phyloP scores from a whole-genome alignment of 2,329 filamentous ascomycete genomes.

The Aspergillus pseudoviridinutans region DNA sequence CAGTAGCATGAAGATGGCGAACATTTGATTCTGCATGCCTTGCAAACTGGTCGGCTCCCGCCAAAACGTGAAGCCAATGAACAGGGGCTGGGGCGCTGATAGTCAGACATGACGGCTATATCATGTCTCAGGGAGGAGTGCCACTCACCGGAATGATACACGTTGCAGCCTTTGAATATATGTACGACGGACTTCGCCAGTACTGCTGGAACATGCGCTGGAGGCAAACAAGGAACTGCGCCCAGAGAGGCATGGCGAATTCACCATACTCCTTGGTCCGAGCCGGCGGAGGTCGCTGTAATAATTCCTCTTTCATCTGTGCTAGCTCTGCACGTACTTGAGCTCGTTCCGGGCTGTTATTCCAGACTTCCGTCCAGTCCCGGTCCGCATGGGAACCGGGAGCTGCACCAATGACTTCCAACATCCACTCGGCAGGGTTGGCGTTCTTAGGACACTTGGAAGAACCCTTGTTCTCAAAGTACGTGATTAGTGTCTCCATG shows the following conservation, averaged over 20 bases:
- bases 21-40: slow-evolving; percentile 86
- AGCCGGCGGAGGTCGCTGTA: slow-evolving; percentile 24
- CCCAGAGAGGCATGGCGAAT: slow-evolving; percentile 69
- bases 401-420: slow-evolving; percentile 54
- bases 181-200: slow-evolving; percentile 83
- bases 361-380: slow-evolving; percentile 62
- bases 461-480: slow-evolving; percentile 62
- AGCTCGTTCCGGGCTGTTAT: slow-evolving; percentile 51
- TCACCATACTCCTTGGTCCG: slow-evolving; percentile 61
- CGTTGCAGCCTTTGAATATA: slow-evolving; percentile 73
- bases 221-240: slow-evolving; percentile 64
- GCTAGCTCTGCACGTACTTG: slow-evolving; percentile 46
- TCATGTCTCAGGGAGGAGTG: slow-evolving; percentile 42
- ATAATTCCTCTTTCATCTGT: slow-evolving; percentile 30
- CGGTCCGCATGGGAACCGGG: slow-evolving; percentile 57
- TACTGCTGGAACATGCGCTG: slow-evolving; percentile 81
- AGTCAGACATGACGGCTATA: not conserved
- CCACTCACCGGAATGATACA: slow-evolving; percentile 62
- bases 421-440: slow-evolving; percentile 67
- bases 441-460: slow-evolving; percentile 55
- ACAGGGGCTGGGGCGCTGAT: slow-evolving; percentile 52
- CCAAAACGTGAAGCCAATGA: slow-evolving; percentile 80
- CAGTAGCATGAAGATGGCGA: slow-evolving; percentile 76
- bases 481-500: slow-evolving; percentile 53
- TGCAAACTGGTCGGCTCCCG: slow-evolving; percentile 67